phyloP scores from a whole-genome alignment of 2,329 filamentous ascomycete species.

The Colletotrichum sp. region DNA sequence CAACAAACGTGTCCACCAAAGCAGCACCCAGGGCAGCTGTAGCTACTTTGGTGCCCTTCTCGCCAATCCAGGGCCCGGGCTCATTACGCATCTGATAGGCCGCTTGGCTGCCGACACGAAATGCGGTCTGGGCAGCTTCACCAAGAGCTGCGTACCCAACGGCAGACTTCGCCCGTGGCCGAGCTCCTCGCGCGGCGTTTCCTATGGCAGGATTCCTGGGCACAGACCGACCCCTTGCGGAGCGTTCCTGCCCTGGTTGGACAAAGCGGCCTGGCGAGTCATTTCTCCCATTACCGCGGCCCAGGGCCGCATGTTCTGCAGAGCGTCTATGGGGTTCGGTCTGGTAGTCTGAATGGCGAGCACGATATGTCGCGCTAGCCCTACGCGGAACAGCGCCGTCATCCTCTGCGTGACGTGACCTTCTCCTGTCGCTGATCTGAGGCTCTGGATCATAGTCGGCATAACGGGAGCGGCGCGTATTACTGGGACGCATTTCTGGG shows the following conservation, averaged over 20 bases:
- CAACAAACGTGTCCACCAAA: slow-evolving; percentile 51
- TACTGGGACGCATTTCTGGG: neutral
- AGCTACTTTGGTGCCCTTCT: slow-evolving; percentile 54
- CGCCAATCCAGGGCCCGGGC: slow-evolving; percentile 50
- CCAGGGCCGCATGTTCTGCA: neutral
- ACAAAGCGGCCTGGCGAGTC: neutral
- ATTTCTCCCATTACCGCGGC: neutral
- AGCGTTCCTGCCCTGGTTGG: neutral
- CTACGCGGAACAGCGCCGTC: neutral
- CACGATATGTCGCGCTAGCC: neutral
- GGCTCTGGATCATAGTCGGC: neutral
- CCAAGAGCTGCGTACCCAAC: slow-evolving; percentile 18
- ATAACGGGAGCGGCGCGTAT: neutral
- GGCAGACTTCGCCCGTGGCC: slow-evolving; percentile 25
- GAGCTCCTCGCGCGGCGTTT: neutral
- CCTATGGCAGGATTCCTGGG: neutral
- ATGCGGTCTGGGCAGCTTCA: slow-evolving; percentile 49
- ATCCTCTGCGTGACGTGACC: neutral
- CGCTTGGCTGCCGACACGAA: slow-evolving; percentile 53
- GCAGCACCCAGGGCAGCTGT: slow-evolving; percentile 55
- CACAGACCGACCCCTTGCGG: slow-evolving; percentile 7
- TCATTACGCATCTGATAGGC: slow-evolving; percentile 52
- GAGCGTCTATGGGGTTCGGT: neutral
- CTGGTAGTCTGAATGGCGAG: neutral
- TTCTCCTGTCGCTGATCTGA: neutral